Evolutionary conservation across 805 yeast species (phyloP), one percentile per base, ranked within the genome.

Genomic region (Teunomyces stri): DNA sequence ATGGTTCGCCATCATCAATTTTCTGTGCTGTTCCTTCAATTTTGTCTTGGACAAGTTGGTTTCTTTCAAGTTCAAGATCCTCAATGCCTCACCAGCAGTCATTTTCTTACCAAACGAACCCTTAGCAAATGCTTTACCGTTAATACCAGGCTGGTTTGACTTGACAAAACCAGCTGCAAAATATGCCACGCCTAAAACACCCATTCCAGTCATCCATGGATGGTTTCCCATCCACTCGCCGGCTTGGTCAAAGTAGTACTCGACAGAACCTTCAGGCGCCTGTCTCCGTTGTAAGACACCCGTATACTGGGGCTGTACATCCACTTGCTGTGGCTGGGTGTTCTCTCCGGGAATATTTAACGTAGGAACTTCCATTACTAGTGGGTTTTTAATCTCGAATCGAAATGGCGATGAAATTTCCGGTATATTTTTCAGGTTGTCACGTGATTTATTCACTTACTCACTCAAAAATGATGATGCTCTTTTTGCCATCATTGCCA

Each of bases 101-200:
- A 92, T 89, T 66, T 92, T 94, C n/a, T 80, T 65, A 31, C 91
- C 97, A 68, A 92, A 92, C 1, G 96, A 89, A 48, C 98, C 99
- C 63, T 84, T 89, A 62, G 76, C 71, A 60, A 84, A 92, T 16
- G 85, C 81, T 53, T 81, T 79, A 9, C 86, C 86, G 47, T 75
- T 73, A 18, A 79, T 62, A 34, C 89, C 86, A n/a, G 89, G 86
- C 51, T 82, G 85, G 52, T 76, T 79, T 3, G 79, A 67, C 64
- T 83, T 86, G 65, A 84, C 79, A 10, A 80, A 66, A 3, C 91
- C 91, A 2, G 91, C 85, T 15, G 77, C 75, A 45, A 82, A 74
- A 58, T 85, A 86, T 0, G 80, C 80, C 3, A 81, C 69, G 4
- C 84, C 80, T 52, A 85, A 79, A 0, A 79, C 84, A 12, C 95